Percentiles rank a stretch among this genome's conserved stretches.
Evolutionary conservation across 306 rosid genomes (phyloP).

Genomic region (Spatholobus suberectus): DNA sequence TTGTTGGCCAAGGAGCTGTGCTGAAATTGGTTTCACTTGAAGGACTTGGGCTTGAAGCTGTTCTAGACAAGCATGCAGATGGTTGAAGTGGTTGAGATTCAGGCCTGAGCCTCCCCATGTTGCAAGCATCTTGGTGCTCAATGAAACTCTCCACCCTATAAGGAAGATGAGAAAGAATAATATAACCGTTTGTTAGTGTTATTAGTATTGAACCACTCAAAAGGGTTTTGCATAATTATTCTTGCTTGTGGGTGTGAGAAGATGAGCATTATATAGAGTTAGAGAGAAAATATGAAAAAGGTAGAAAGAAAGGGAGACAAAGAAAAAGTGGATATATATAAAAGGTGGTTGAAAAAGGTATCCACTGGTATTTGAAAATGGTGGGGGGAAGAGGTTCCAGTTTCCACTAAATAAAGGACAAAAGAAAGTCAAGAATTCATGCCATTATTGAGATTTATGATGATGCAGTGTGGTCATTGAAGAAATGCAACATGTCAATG

Average conservation of each 20-base stretch:
- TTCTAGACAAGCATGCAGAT: slow-evolving; percentile 78
- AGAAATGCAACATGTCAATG: slow-evolving; percentile 33
- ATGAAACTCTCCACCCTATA: slow-evolving; percentile 97
- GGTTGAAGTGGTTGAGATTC: slow-evolving; percentile 68
- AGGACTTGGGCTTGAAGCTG: slow-evolving; percentile 97
- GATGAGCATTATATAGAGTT: slow-evolving; percentile 25
- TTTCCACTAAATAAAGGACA: slow-evolving; percentile 56
- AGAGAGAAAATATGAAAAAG: slow-evolving; percentile 6
- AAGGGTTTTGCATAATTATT: slow-evolving; percentile 24
- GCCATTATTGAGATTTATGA: slow-evolving; percentile 27
- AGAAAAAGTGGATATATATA: slow-evolving; percentile 37
- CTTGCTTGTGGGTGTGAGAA: slow-evolving; percentile 6
- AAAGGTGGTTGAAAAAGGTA: slow-evolving; percentile 52
- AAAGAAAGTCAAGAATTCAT: slow-evolving; percentile 47
- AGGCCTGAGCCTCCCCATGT: slow-evolving; percentile 69
- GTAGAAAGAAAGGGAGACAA: slow-evolving; percentile 22
- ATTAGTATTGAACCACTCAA: not conserved
- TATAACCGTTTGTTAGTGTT: slow-evolving; percentile 2
- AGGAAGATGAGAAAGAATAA: slow-evolving; percentile 7
- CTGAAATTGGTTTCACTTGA: slow-evolving; percentile 87
- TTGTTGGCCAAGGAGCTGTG: slow-evolving; percentile 59
- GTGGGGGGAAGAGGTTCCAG: slow-evolving; percentile 47
- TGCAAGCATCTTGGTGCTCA: slow-evolving; percentile 98
- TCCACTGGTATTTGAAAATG: slow-evolving; percentile 44
- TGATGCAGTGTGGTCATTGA: slow-evolving; percentile 31